These are phyloP conservation scores for Arthonia radiata DNA, from an alignment of 495 filamentous ascomycete genomes.

Conservation along the genomic window DNA sequence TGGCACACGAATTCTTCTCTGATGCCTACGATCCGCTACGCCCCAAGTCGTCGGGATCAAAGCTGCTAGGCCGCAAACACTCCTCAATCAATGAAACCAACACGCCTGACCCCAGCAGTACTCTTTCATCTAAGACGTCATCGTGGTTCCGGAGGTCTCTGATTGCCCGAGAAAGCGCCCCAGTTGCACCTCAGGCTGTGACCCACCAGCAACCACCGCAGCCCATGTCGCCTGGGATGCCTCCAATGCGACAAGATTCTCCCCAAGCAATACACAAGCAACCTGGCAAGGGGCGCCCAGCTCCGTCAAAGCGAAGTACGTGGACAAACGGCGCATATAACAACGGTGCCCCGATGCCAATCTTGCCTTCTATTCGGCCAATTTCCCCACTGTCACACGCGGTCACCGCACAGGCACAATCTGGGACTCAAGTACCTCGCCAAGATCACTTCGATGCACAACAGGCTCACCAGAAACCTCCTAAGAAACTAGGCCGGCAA, in stretches of 20 bases:
- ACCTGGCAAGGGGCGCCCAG: conserved; percentile 29
- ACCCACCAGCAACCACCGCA: conserved; percentile 6
- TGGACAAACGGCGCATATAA: conserved; percentile 52
- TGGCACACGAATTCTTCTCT: conserved; percentile 86
- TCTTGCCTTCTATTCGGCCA: conserved; percentile 83
- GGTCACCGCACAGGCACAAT: conserved; percentile 67
- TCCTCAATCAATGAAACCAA: conserved; percentile 43
- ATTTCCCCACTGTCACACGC: conserved; percentile 82
- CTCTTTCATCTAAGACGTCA: conserved; percentile 45
- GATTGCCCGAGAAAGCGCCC: conserved; percentile 40
- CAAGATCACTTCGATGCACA: conserved; percentile 15
- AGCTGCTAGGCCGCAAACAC: conserved; percentile 65
- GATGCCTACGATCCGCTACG: conserved; percentile 84
- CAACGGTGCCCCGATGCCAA: conserved; percentile 87
- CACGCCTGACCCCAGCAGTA: conserved; percentile 45
- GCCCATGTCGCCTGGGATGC: conserved; percentile 20
- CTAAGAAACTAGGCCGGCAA: conserved; percentile 89
- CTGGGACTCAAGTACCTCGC: too few relatives aligned
- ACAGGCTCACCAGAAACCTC: conserved; percentile 33
- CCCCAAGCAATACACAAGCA: conserved; percentile 9
- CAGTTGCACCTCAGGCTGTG: conserved; percentile 22
- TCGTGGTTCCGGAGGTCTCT: conserved; percentile 94
- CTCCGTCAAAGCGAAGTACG: conserved; percentile 50
- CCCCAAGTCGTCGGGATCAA: conserved; percentile 72
- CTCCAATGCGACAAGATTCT: conserved; percentile 33